These are phyloP conservation scores for Capsicum pubescens DNA, from an alignment of 257 asterid species.

Conservation along the genomic window DNA sequence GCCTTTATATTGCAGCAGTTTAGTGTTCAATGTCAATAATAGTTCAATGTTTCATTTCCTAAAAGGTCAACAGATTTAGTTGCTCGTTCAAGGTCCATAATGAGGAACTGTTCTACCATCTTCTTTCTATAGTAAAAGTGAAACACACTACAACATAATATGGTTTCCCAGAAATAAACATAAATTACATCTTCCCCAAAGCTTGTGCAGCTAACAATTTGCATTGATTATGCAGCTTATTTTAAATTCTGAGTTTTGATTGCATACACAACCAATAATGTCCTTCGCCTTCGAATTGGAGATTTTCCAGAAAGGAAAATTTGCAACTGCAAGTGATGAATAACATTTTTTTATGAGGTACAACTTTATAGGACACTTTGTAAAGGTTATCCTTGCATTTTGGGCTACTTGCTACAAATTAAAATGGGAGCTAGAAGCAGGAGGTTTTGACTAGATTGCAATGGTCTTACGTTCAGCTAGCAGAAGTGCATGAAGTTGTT, in stretches of 20 bases:
- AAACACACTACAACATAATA: not conserved
- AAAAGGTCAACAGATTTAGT: too few species aligned
- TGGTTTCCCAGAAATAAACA: not conserved
- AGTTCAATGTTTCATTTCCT: too few species aligned
- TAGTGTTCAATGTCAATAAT: too few species aligned
- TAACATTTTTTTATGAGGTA: not conserved
- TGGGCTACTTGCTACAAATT: not conserved
- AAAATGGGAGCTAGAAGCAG: not conserved
- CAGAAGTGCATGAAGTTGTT: not conserved
- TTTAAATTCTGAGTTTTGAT: not conserved
- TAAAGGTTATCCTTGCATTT: not conserved
- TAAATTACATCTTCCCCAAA: not conserved
- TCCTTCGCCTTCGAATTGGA: not conserved
- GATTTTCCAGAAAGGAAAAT: slow-evolving; percentile 1
- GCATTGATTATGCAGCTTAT: not conserved
- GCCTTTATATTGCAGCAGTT: too few species aligned
- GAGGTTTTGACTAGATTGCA: slow-evolving; percentile 9
- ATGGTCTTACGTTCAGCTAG: not conserved
- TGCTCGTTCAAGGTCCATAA: too few species aligned
- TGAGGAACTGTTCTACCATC: not conserved
- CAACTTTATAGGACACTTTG: not conserved
- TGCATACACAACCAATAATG: slow-evolving; percentile 12
- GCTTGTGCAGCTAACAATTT: not conserved
- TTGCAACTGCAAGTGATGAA: slow-evolving; percentile 18
- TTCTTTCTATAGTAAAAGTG: slow-evolving; percentile 5